Evolutionary conservation across 2,329 filamentous ascomycete species (phyloP).

Genomic region (Neophaeococcomyces mojaviensis): DNA sequence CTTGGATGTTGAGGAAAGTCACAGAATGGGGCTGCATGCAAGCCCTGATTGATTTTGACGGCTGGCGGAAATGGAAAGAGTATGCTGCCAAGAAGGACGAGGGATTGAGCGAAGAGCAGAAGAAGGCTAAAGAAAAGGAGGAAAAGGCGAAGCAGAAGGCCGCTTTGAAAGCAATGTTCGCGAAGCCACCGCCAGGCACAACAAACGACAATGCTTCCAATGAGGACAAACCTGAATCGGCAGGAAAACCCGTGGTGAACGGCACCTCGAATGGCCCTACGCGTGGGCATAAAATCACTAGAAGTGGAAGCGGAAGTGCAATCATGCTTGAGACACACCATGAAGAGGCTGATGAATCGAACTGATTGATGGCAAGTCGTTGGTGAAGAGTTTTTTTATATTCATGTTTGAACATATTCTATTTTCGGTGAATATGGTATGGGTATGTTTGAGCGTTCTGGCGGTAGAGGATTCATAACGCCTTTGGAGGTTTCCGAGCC

Average conservation of each 20-base stretch:
- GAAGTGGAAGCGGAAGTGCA: not conserved
- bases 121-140: slow-evolving; percentile 20
- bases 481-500: too few species aligned
- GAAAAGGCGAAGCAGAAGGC: slow-evolving; percentile 23
- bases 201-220: not conserved
- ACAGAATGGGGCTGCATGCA: slow-evolving; percentile 99
- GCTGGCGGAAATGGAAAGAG: slow-evolving; percentile 96
- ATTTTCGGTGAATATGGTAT: too few species aligned
- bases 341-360: slow-evolving; percentile 1
- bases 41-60: slow-evolving; percentile 94
- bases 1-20: slow-evolving; percentile 94
- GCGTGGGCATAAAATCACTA: not conserved
- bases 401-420: too few species aligned
- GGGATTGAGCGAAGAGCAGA: slow-evolving; percentile 17
- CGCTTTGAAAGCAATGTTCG: slow-evolving; percentile 22
- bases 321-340: slow-evolving; percentile 1
- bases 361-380: too few species aligned
- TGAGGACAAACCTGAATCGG: not conserved
- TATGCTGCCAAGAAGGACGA: slow-evolving; percentile 43
- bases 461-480: too few species aligned
- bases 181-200: slow-evolving; percentile 15
- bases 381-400: too few species aligned
- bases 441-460: too few species aligned
- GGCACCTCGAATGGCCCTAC: not conserved
- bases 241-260: not conserved